A percentile compares a stretch with the other conserved stretches of the same genome.
Conservation (phyloP, 345 rosid genomes). For the Fremontodendron californicum region DNA sequence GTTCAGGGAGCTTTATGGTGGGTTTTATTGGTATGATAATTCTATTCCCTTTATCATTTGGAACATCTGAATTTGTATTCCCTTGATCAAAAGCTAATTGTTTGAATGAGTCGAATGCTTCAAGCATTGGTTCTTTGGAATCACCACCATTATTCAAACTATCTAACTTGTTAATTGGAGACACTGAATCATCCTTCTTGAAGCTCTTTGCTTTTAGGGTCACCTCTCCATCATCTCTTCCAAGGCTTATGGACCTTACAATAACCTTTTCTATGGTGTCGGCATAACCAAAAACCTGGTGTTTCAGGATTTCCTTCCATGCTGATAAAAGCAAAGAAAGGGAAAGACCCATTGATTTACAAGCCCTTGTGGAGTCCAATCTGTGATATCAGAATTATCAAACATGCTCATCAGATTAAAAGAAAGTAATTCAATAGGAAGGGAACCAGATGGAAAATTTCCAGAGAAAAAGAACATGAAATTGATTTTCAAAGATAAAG, state of each 20-base stretch:
- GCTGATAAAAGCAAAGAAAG: constrained; percentile 41
- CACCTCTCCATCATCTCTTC: constrained; percentile 23
- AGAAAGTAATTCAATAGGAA: background rate
- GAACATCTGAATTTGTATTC: constrained; percentile 13
- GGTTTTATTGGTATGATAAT: constrained; percentile 37
- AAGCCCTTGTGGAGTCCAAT: constrained; percentile 13
- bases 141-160: constrained; percentile 27
- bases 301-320: constrained; percentile 35
- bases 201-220: constrained; percentile 32
- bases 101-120: constrained; percentile 3
- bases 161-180: constrained; percentile 14
- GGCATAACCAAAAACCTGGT: constrained; percentile 25
- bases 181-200: constrained; percentile 25
- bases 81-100: constrained; percentile 1
- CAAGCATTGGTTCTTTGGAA: constrained; percentile 8
- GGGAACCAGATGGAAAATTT: background rate
- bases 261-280: constrained; percentile 27
- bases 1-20: constrained; percentile 37
- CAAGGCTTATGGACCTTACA: constrained; percentile 30
- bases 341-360: constrained; percentile 46
- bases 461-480: background rate
- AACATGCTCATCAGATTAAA: constrained; percentile 11
- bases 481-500: background rate
- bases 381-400: constrained; percentile 13
- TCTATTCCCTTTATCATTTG: constrained; percentile 17